Base-by-base conservation (phyloP, 2,329 filamentous ascomycete species). In the Mariannaea sp. region DNA sequence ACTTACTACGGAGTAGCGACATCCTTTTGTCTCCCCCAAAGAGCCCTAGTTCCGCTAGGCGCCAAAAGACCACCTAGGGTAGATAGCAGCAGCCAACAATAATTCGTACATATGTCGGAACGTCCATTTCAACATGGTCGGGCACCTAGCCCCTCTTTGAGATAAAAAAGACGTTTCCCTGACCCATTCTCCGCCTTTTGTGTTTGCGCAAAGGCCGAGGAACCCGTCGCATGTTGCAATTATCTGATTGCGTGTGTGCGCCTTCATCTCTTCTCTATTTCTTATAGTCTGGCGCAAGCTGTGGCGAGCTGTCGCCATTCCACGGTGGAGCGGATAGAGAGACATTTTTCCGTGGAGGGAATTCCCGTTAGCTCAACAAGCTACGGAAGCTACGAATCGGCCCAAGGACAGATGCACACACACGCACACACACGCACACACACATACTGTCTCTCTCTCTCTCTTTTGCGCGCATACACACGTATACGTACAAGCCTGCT, bases 21-120 rank as follows among this genome's bases (percentile, higher is more conserved):
- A 62, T 64, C 45, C 51, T 45, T 39, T 45, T 44, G 19, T 50
- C 39, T 53, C 53, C 58, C 58, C 56, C 56, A 47, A 65, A 52
- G 51, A 42, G 54, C 59, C 61, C 61, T 52, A 64, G 64, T 66
- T 56, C 35, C 56, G 56, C 63, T 66, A 66, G 64, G 55, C 58
- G 62, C 60, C 59, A 52, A 52, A 49, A n/a, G n/a, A 53, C 43
- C 56, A n/a, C n/a, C n/a, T n/a, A n/a, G n/a, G n/a, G n/a, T n/a
- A n/a, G n/a, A n/a, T n/a, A n/a, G n/a, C 56, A 62, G 57, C 49
- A 57, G 58, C 63, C 63, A 66, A 62, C 61, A 62, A 57, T 47
- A 29, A n/a, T n/a, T n/a, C n/a, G n/a, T n/a, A n/a, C n/a, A n/a
- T n/a, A n/a, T n/a, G n/a, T n/a, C n/a, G n/a, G n/a, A n/a, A n/a